phyloP scores from a whole-genome alignment of 129 eudicot genomes.

The Erigeron canadensis region DNA sequence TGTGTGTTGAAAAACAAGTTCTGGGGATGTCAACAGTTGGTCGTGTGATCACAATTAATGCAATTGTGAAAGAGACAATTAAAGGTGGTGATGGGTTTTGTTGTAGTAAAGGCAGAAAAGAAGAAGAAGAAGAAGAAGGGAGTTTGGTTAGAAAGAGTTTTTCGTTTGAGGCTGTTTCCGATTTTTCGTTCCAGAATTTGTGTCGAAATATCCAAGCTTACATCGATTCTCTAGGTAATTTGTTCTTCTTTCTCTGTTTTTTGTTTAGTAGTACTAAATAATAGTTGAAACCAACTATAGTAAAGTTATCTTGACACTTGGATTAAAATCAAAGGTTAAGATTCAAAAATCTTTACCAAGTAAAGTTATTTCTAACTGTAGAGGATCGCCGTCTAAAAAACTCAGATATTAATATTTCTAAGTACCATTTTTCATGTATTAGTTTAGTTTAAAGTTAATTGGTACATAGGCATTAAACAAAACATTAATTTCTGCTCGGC shows the following conservation, averaged over 20 bases:
- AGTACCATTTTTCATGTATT: no score
- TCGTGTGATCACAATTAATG: slow-evolving; percentile 42
- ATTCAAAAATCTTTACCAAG: no score
- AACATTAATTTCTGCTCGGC: no score
- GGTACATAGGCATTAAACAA: no score
- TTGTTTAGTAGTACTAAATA: not conserved
- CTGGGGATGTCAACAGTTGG: slow-evolving; percentile 54
- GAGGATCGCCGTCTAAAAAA: no score
- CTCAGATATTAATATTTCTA: no score
- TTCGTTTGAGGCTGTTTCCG: slow-evolving; percentile 42
- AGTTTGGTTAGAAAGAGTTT: slow-evolving; percentile 49
- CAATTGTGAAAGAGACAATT: slow-evolving; percentile 31
- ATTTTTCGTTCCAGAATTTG: slow-evolving; percentile 44
- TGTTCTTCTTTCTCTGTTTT: not conserved
- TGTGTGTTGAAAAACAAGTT: slow-evolving; percentile 71
- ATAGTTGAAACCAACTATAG: no score
- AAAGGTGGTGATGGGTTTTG: slow-evolving; percentile 32
- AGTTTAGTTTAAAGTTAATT: no score
- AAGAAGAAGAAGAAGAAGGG: not conserved
- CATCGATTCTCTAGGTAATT: slow-evolving; percentile 73
- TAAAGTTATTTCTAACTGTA: no score
- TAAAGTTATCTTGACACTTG: no score
- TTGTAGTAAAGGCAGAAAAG: slow-evolving; percentile 23
- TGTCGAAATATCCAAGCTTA: slow-evolving; percentile 50
- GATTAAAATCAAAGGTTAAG: no score